Base-by-base conservation (phyloP, 2,329 filamentous ascomycete species). In the Hymenoscyphus salicellus region DNA sequence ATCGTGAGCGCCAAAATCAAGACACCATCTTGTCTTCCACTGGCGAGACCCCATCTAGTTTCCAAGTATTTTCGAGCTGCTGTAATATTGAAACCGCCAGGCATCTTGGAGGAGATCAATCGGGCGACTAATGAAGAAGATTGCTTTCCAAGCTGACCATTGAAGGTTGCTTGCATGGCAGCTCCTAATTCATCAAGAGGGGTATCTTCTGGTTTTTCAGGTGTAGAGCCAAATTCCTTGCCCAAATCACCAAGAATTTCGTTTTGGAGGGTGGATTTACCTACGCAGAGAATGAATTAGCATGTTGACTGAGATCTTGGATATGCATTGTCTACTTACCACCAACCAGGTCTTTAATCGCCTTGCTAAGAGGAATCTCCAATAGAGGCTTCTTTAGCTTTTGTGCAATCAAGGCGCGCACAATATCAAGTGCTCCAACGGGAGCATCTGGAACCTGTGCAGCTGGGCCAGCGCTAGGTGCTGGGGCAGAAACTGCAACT, bases 41-140 rank as follows among this genome's bases (percentile, higher is more conserved):
- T 76, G 3, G 84, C 92, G 64, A 99, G 82, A 63, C 95, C 95
- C 93, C 94, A 99, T 78, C 92, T 86, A 17, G 91, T 92, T 81
- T 97, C 94, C 55, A 99, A 82, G 76, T 99, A 96, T 80, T 99
- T 99, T 74, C 95, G 87, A 57, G 96, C 92, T 14, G 92, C 85
- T 75, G 94, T 98, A 78, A 98, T 98, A 78, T 98, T 99, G 86
- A 99, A 99, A 68, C 95, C 95, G 81, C 94, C 95, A 58, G 95
- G 95, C 95, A 99, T 99, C 82, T 99, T 99, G 33, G 95, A 97
- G 1, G 95, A 98, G 55, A 99, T 95, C 77, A 99, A 83, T 72
- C 95, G 90, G 59, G 95, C 95, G 77, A 99, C 90, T 64, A 99
- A 86, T 2, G 93, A 96, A 62, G 91, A 90, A 0, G 95, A 96